phyloP scores from a whole-genome alignment of 371 early-diverging fungal genomes.

The Mortierella sp. region DNA sequence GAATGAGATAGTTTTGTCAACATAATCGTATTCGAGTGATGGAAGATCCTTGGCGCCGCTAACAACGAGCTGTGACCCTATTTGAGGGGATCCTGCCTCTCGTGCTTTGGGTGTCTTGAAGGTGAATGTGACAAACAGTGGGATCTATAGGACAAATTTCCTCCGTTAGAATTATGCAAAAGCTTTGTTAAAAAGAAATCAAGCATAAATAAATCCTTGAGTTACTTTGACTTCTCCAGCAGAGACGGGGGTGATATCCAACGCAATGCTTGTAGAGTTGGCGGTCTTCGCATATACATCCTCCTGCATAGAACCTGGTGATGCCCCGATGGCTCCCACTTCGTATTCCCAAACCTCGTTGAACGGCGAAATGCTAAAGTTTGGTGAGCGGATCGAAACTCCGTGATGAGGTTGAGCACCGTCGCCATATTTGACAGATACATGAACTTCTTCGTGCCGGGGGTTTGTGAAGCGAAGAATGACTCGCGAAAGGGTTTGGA shows the following conservation, averaged over 20 bases:
- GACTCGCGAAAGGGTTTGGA: constrained; percentile 66
- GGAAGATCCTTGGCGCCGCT: constrained; percentile 36
- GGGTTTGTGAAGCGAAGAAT: constrained; percentile 90
- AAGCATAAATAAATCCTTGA: not conserved
- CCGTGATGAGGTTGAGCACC: constrained; percentile 39
- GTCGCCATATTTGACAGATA: constrained; percentile 62
- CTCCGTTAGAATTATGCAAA: not conserved
- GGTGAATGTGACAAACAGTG: constrained; percentile 71
- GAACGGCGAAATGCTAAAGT: constrained; percentile 81
- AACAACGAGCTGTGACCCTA: constrained; percentile 34
- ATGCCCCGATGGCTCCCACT: constrained; percentile 62
- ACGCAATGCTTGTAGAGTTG: constrained; percentile 70
- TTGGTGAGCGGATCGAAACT: constrained; percentile 74
- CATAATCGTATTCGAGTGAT: constrained; percentile 31
- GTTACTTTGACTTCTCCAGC: constrained; percentile 42
- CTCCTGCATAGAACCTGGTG: constrained; percentile 46
- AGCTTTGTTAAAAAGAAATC: too few relatives aligned
- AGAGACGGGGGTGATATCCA: constrained; percentile 64
- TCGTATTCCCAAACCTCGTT: constrained; percentile 90
- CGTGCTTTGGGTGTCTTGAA: constrained; percentile 59
- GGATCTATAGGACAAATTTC: too few relatives aligned
- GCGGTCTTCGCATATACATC: constrained; percentile 70
- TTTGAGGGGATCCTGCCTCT: constrained; percentile 18
- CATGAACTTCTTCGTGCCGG: constrained; percentile 76
- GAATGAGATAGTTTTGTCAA: constrained; percentile 64